Percentiles rank a stretch among this genome's conserved stretches.
These are phyloP conservation scores for Pleurostoma richardsiae DNA, from an alignment of 2,329 filamentous ascomycete genomes.

Conservation along the genomic window DNA sequence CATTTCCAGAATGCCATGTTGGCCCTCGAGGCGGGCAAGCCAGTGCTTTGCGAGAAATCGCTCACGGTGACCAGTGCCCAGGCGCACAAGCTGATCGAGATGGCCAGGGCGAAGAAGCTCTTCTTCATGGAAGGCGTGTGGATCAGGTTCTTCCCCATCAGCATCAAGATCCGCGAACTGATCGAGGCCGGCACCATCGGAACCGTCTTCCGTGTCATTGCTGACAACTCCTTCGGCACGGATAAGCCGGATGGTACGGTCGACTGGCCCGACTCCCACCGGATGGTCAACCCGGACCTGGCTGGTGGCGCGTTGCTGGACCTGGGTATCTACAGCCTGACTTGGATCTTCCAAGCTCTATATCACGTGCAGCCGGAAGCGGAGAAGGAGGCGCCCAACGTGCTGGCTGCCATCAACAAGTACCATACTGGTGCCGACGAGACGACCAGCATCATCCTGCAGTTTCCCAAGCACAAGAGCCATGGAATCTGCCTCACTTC, in stretches of 20 bases:
- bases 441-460: slow-evolving; percentile 70
- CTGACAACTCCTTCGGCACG: slow-evolving; percentile 57
- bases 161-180: slow-evolving; percentile 67
- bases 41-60: slow-evolving; percentile 87
- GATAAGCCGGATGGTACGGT: slow-evolving; percentile 51
- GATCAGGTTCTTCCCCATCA: slow-evolving; percentile 85
- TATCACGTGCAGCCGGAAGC: slow-evolving; percentile 72
- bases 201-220: slow-evolving; percentile 53
- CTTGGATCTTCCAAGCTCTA: slow-evolving; percentile 85
- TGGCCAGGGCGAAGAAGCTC: slow-evolving; percentile 66
- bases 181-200: slow-evolving; percentile 51
- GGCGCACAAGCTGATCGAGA: slow-evolving; percentile 64
- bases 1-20: slow-evolving; percentile 90
- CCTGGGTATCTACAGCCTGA: slow-evolving; percentile 82
- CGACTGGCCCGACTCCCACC: slow-evolving; percentile 56
- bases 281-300: slow-evolving; percentile 78
- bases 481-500: slow-evolving; percentile 69
- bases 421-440: slow-evolving; percentile 68
- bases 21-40: slow-evolving; percentile 77
- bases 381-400: slow-evolving; percentile 62
- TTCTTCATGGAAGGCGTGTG: slow-evolving; percentile 86
- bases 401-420: slow-evolving; percentile 65
- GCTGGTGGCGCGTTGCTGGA: slow-evolving; percentile 81
- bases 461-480: slow-evolving; percentile 63
- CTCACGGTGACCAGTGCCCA: slow-evolving; percentile 81